Evolutionary conservation across 2,329 filamentous ascomycete genomes (phyloP), one percentile per base, ranked within the genome.

Genomic region (Davidsoniella neocaledoniae): DNA sequence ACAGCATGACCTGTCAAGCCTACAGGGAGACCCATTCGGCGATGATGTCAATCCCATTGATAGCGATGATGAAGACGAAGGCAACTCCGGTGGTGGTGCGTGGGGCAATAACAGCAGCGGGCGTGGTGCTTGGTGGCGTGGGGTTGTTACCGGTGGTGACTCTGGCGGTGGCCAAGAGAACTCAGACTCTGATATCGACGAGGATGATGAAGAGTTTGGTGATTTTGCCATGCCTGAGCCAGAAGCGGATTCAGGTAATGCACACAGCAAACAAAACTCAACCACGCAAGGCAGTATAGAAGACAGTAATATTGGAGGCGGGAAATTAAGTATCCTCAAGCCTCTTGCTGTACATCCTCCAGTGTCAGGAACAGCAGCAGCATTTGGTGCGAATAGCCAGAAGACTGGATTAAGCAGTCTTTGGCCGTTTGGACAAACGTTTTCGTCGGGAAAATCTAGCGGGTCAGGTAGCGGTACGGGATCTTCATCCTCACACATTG

Each of bases 151-250:
- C 39, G 29, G 6, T 53, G 57, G 46, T 5, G 42, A 19, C 23
- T 57, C 57, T 16, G 56, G 56, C 43, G 69, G 65, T 25, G 70
- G 69, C 51, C 61, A 59, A 12, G 69, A 66, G 42, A 67, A 66
- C 33, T 66, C 65, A 2, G 68, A 70, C 53, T 70, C 66, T 38
- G 71, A 70, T 40, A 71, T 72, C 46, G 71, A 69, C 25, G 67
- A 69, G 36, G 70, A 53, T 23, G 76, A 78, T 39, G 77, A 82
- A 54, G 78, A 80, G 57, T 76, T 83, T 64, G 79, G 78, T 12
- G 80, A 83, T 52, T 82, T 82, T 56, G 77, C 76, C 55, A 76
- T 82, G 65, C 73, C 77, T 9, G 77, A 79, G 59, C 65, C 71
- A 46, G 66, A 64, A 55, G 42, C 57, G 56, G 53, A 57, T 37